Conservation (phyloP, 768 basidiomycete genomes). For the Collybiopsis confluens region DNA sequence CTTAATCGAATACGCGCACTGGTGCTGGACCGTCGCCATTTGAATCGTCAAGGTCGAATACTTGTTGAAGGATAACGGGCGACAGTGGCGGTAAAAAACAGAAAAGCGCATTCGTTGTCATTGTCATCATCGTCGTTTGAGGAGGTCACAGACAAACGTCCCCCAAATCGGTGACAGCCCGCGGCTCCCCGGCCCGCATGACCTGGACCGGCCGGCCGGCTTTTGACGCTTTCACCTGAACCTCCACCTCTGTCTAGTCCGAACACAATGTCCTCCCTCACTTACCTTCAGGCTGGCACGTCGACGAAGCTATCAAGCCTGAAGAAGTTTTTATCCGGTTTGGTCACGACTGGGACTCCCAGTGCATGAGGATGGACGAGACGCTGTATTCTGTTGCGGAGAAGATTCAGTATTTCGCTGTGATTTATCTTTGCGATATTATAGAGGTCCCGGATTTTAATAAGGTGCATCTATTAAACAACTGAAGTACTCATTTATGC, state of each 20-base stretch:
- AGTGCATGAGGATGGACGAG: constrained; percentile 99
- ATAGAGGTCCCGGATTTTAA: constrained; percentile 98
- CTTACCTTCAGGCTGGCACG: constrained; percentile 93
- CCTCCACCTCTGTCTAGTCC: not conserved
- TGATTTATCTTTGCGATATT: constrained; percentile 93
- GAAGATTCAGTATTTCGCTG: constrained; percentile 97
- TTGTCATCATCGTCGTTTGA: not conserved
- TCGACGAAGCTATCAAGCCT: constrained; percentile 97
- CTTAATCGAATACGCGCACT: not conserved
- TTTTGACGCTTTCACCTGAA: not conserved
- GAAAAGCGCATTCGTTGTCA: not conserved
- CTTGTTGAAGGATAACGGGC: no score
- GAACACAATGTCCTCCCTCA: constrained; percentile 73
- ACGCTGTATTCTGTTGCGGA: constrained; percentile 89
- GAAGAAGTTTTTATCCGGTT: constrained; percentile 97
- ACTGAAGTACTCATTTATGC: not conserved
- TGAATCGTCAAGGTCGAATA: no score
- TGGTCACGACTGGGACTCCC: constrained; percentile 88
- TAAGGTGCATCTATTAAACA: constrained; percentile 54
- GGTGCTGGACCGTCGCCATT: not conserved
- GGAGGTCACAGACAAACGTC: not conserved
- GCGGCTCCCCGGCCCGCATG: no score
- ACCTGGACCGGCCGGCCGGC: not conserved
- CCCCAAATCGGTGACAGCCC: no score
- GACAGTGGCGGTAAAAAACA: no score